phyloP scores from a whole-genome alignment of 202 grass and related monocot genomes.

The Eragrostis tef region DNA sequence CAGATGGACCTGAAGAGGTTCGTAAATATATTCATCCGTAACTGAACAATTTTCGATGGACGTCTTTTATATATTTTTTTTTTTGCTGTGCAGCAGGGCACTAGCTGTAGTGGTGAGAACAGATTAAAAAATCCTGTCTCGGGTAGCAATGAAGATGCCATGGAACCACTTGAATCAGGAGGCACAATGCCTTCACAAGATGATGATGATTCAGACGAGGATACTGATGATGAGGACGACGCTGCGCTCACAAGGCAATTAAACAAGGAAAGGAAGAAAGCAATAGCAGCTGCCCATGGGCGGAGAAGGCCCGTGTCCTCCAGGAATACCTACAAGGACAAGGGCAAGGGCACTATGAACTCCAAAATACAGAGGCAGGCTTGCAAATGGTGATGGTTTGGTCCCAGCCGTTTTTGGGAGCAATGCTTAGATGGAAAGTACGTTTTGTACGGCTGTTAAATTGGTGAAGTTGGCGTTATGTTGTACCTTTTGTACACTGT shows the following conservation, averaged over 20 bases:
- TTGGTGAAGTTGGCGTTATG: not conserved
- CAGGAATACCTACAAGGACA: slow-evolving; percentile 87
- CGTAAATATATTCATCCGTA: slow-evolving; percentile 9
- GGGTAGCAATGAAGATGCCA: not conserved
- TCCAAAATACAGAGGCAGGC: slow-evolving; percentile 82
- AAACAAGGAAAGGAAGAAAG: slow-evolving; percentile 72
- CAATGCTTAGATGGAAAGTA: not conserved
- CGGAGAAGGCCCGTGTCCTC: slow-evolving; percentile 52
- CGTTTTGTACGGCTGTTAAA: slow-evolving; percentile 24
- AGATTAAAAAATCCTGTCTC: slow-evolving; percentile 17
- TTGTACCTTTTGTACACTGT: not conserved
- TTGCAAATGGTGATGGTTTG: slow-evolving; percentile 61
- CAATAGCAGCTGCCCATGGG: slow-evolving; percentile 57
- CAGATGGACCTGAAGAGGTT: slow-evolving; percentile 39
- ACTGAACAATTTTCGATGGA: not conserved
- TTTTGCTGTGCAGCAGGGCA: slow-evolving; percentile 50
- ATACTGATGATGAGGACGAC: slow-evolving; percentile 41
- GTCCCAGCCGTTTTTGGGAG: not conserved
- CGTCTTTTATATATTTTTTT: not conserved
- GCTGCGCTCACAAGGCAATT: slow-evolving; percentile 56
- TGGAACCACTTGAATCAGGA: slow-evolving; percentile 34
- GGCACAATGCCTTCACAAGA: slow-evolving; percentile 34
- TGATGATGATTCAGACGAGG: slow-evolving; percentile 25
- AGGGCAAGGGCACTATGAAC: slow-evolving; percentile 83
- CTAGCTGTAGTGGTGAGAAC: slow-evolving; percentile 27